These are phyloP conservation scores for Ogataea pini DNA, from an alignment of 805 yeast species.

Conservation along the genomic window DNA sequence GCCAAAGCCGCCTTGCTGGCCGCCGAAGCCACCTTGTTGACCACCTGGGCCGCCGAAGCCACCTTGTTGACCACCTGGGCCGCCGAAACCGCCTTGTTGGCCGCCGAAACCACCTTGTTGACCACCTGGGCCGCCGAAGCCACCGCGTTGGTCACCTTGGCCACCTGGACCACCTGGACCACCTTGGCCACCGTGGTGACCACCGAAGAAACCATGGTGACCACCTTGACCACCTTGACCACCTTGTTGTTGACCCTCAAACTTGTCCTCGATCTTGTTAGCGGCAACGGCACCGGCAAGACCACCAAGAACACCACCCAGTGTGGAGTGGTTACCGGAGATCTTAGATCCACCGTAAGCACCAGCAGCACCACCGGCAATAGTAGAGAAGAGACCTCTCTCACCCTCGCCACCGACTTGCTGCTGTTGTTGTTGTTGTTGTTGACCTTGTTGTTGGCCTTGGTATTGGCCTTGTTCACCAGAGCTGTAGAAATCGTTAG, in stretches of 20 bases:
- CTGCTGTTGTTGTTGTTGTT: slow-evolving; percentile 34
- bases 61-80: slow-evolving; percentile 6
- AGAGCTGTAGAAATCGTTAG: slow-evolving; percentile 54
- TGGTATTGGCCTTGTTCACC: slow-evolving; percentile 42
- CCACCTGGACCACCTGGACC: slow-evolving; percentile 14
- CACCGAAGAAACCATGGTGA: slow-evolving; percentile 8
- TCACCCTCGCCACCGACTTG: slow-evolving; percentile 36
- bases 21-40: slow-evolving; percentile 1
- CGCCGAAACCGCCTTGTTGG: slow-evolving; percentile 4
- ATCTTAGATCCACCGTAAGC: slow-evolving; percentile 51
- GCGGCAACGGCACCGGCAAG: slow-evolving; percentile 56
- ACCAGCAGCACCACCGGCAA: slow-evolving; percentile 55
- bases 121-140: slow-evolving; percentile 12
- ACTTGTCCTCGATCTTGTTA: slow-evolving; percentile 45
- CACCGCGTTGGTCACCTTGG: slow-evolving; percentile 10
- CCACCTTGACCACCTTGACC: slow-evolving; percentile 28
- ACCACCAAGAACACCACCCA: slow-evolving; percentile 54
- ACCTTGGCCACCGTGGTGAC: slow-evolving; percentile 12
- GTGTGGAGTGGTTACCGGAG: slow-evolving; percentile 41
- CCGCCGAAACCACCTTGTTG: slow-evolving; percentile 15
- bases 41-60: slow-evolving; percentile 7
- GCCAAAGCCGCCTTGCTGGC: slow-evolving; percentile 3
- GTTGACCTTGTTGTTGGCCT: slow-evolving; percentile 31
- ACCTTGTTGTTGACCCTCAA: slow-evolving; percentile 31
- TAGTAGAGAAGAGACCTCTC: slow-evolving; percentile 45